Evolutionary conservation across 768 basidiomycete species (phyloP).

Genomic region (Postia placenta): DNA sequence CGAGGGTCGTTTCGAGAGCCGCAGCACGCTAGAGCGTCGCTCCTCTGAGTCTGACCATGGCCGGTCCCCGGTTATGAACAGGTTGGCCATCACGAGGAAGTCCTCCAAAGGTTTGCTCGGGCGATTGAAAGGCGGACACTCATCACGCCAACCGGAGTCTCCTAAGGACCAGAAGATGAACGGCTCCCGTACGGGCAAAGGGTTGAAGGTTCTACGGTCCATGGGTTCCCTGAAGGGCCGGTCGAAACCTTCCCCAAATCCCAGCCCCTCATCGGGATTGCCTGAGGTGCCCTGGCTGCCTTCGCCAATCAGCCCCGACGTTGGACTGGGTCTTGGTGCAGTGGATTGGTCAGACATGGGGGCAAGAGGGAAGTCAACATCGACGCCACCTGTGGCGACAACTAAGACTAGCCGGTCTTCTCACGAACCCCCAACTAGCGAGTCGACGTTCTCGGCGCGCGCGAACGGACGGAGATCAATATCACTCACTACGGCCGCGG

Average conservation of each 20-base stretch:
- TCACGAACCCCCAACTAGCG: conserved; percentile 30
- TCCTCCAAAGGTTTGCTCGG: conserved; percentile 64
- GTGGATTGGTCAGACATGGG: conserved; percentile 12
- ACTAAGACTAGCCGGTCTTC: conserved; percentile 20
- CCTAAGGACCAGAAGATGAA: conserved; percentile 34
- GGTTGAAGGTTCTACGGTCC: conserved; percentile 68
- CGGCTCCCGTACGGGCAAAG: conserved; percentile 36
- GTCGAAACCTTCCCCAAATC: neutral
- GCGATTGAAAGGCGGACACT: conserved; percentile 46
- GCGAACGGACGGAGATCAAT: conserved; percentile 62
- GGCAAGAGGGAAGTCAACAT: conserved; percentile 13
- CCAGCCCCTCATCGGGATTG: conserved; percentile 8
- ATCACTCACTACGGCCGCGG: conserved; percentile 41
- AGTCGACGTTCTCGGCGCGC: conserved; percentile 31
- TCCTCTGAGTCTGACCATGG: conserved; percentile 23
- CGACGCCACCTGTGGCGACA: conserved; percentile 11
- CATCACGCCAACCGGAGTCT: conserved; percentile 39
- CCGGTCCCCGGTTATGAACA: conserved; percentile 23
- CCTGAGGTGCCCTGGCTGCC: conserved; percentile 15
- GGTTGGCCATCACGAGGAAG: conserved; percentile 42
- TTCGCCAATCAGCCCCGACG: conserved; percentile 5
- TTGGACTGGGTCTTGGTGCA: conserved; percentile 30
- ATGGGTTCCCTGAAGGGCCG: conserved; percentile 75
- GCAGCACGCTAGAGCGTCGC: conserved; percentile 57
- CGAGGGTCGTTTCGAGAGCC: conserved; percentile 79